Percentiles rank a stretch among this genome's conserved stretches.
Conservation (phyloP, 2,329 filamentous ascomycete genomes). For the Fusarium humuli region DNA sequence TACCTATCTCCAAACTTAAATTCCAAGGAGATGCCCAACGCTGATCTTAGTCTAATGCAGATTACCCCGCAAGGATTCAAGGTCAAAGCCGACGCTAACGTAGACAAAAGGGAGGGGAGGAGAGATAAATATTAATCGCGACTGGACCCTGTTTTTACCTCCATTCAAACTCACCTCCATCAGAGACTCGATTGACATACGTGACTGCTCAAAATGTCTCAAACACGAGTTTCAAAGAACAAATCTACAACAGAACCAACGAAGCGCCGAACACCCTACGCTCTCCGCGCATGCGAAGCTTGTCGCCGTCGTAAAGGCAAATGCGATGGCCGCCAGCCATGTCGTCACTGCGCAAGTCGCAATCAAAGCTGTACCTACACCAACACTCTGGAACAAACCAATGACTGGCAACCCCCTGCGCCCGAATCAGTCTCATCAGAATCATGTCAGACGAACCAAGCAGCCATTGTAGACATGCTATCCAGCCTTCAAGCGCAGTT, state of each 20-base stretch:
- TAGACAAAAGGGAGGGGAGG: neutral
- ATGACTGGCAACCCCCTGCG: neutral
- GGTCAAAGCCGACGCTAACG: conserved; percentile 8
- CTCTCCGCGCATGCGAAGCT: conserved; percentile 22
- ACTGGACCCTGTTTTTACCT: neutral
- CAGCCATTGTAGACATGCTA: conserved; percentile 24
- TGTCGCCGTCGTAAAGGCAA: conserved; percentile 26
- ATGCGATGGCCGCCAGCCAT: conserved; percentile 22
- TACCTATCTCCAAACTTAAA: neutral
- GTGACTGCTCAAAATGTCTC: neutral
- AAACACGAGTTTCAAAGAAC: conserved; percentile 17
- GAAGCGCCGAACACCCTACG: conserved; percentile 23
- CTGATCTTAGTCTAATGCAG: conserved; percentile 1
- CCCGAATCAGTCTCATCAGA: neutral
- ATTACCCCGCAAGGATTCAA: conserved; percentile 23
- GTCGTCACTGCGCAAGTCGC: conserved; percentile 12
- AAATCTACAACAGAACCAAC: conserved; percentile 1
- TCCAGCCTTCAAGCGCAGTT: conserved; percentile 22
- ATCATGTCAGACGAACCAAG: conserved; percentile 12
- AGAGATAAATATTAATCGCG: neutral
- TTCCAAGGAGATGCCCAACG: neutral
- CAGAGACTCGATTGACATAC: too few species aligned
- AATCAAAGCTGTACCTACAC: neutral
- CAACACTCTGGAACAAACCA: neutral
- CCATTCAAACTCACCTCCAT: too few species aligned